Conservation (phyloP, 2,329 filamentous ascomycete genomes). For the Phaeosphaeria sp. region DNA sequence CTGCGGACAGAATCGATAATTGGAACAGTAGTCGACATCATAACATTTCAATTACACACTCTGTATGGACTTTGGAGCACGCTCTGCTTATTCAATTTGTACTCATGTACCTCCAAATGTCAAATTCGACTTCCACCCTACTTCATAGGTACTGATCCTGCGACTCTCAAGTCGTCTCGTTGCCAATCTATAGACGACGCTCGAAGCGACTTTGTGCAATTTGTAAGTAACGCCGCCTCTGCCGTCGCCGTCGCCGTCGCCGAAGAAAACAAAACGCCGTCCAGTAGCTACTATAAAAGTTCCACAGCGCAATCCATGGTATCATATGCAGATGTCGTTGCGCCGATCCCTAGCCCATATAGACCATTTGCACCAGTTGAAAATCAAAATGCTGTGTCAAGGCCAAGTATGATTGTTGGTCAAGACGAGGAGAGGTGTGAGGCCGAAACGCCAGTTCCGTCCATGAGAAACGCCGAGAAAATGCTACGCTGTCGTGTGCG, state of each 20-base stretch:
- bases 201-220: neutral
- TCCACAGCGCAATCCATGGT: conserved; percentile 17
- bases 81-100: neutral
- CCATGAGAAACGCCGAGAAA: conserved; percentile 24
- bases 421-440: conserved; percentile 4
- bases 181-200: neutral
- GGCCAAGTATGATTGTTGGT: neutral
- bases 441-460: conserved; percentile 21
- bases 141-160: neutral
- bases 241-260: neutral
- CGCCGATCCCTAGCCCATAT: conserved; percentile 9
- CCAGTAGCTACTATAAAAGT: neutral
- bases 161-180: neutral
- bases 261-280: neutral
- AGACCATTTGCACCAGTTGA: neutral
- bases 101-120: neutral
- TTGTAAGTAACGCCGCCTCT: neutral
- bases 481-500: conserved; percentile 32
- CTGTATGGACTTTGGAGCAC: neutral
- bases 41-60: no score
- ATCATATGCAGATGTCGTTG: conserved; percentile 29
- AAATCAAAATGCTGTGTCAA: neutral
- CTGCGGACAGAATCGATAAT: neutral
- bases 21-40: no score
- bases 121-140: no score